Percentiles rank a stretch among this genome's conserved stretches.
These are phyloP conservation scores for Scopulariopsis brevicaulis DNA, from an alignment of 2,329 filamentous ascomycete genomes.

Conservation along the genomic window DNA sequence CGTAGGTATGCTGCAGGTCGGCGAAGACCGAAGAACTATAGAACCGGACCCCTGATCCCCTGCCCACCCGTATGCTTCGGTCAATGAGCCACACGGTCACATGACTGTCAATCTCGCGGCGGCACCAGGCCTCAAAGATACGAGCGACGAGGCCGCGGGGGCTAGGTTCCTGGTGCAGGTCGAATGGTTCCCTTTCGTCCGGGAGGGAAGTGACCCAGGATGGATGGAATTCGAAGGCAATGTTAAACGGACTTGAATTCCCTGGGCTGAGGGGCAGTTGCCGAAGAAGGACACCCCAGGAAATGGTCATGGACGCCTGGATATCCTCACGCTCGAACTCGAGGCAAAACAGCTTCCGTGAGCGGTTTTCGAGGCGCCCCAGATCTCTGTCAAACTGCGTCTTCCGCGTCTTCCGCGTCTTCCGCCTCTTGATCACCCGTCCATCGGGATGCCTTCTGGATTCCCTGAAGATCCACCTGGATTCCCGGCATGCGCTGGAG, in stretches of 20 bases:
- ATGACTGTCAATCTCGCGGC: neutral
- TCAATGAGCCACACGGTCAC: neutral
- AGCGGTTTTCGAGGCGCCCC: neutral
- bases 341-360: neutral
- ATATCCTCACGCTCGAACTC: neutral
- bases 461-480: neutral
- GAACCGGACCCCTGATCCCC: neutral
- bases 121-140: neutral
- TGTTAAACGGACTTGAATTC: neutral
- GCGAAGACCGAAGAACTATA: neutral
- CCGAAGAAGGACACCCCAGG: neutral
- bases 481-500: neutral
- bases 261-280: neutral
- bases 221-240: neutral
- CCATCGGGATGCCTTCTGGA: neutral
- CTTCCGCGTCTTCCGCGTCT: no score
- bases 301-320: neutral
- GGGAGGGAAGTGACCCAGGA: neutral
- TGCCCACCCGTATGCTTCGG: no score
- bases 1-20: neutral
- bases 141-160: neutral
- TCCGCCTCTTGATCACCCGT: neutral
- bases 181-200: neutral
- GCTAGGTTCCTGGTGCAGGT: neutral
- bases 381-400: no score